phyloP scores from a whole-genome alignment of 768 basidiomycete species.

The Leccinum subtestaceum region DNA sequence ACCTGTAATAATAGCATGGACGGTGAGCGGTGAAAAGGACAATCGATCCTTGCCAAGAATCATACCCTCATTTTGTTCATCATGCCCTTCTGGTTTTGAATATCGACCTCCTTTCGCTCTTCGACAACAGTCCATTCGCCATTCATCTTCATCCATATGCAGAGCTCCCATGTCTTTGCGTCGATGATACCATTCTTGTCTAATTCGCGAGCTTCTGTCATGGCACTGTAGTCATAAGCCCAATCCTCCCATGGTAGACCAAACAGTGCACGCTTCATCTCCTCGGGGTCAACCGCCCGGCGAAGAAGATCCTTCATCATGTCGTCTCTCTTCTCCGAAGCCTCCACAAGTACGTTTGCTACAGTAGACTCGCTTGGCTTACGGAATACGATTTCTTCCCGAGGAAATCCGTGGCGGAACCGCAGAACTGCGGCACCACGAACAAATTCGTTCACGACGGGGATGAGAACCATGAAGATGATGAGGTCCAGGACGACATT shows the following conservation, averaged over 20 bases:
- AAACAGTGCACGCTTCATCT: constrained; percentile 22
- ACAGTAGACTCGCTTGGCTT: constrained; percentile 28
- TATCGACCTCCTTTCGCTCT: constrained; percentile 23
- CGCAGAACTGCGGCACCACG: constrained; percentile 19
- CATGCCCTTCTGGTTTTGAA: constrained; percentile 22
- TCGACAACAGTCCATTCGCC: constrained; percentile 29
- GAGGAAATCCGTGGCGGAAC: constrained; percentile 28
- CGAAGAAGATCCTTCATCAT: constrained; percentile 26
- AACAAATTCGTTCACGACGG: constrained; percentile 25
- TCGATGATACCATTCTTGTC: constrained; percentile 20
- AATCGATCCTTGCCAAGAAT: background rate
- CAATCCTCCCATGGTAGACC: constrained; percentile 36
- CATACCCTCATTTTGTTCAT: constrained; percentile 32
- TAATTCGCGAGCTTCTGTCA: constrained; percentile 25
- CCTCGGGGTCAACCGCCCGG: constrained; percentile 30
- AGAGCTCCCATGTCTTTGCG: constrained; percentile 28
- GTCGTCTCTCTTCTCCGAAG: constrained; percentile 27
- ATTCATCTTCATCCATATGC: constrained; percentile 33
- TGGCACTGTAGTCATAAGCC: constrained; percentile 30
- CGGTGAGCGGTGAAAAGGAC: background rate
- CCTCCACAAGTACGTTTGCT: constrained; percentile 22
- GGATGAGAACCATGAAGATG: constrained; percentile 25
- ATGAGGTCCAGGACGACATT: constrained; percentile 26
- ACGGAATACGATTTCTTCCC: constrained; percentile 30
- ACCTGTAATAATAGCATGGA: constrained; percentile 12